A percentile compares a stretch with the other conserved stretches of the same genome.
phyloP scores from a whole-genome alignment of 1,284 basidiomycete genomes.

The Veloboletus limbatus region DNA sequence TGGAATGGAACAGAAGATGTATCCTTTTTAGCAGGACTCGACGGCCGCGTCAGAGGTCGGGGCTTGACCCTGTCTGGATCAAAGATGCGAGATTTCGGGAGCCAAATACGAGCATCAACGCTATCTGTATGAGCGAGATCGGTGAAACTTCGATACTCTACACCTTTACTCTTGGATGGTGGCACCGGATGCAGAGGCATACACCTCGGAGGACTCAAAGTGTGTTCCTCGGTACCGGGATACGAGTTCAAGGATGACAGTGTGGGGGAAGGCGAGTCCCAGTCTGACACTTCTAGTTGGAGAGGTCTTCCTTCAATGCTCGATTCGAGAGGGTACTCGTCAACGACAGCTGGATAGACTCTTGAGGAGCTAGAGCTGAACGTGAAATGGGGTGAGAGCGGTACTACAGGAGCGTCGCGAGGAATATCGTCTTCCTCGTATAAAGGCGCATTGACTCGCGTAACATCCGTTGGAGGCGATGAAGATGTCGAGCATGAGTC shows the following conservation, averaged over 20 bases:
- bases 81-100: conserved; percentile 26
- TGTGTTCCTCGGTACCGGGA: conserved; percentile 11
- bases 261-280: conserved; percentile 1
- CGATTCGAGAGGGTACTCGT: neutral
- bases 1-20: neutral
- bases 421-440: conserved; percentile 18
- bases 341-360: conserved; percentile 8
- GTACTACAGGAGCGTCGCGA: conserved; percentile 3
- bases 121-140: conserved; percentile 15
- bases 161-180: conserved; percentile 12
- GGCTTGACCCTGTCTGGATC: conserved; percentile 29
- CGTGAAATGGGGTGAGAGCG: conserved; percentile 14
- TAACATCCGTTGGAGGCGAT: conserved; percentile 28
- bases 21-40: conserved; percentile 20
- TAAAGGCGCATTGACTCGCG: conserved; percentile 16
- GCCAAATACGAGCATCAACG: conserved; percentile 31
- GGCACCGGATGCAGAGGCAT: conserved; percentile 10
- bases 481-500: conserved; percentile 14
- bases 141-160: conserved; percentile 23
- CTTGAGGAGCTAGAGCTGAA: conserved; percentile 17
- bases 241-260: conserved; percentile 4
- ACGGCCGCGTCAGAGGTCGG: conserved; percentile 18
- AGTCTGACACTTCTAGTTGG: conserved; percentile 9
- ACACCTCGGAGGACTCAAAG: conserved; percentile 5
- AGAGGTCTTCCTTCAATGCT: neutral